Evolutionary conservation across 192 early-diverging fungal genomes (phyloP).

Genomic region (Coemansia sp.): DNA sequence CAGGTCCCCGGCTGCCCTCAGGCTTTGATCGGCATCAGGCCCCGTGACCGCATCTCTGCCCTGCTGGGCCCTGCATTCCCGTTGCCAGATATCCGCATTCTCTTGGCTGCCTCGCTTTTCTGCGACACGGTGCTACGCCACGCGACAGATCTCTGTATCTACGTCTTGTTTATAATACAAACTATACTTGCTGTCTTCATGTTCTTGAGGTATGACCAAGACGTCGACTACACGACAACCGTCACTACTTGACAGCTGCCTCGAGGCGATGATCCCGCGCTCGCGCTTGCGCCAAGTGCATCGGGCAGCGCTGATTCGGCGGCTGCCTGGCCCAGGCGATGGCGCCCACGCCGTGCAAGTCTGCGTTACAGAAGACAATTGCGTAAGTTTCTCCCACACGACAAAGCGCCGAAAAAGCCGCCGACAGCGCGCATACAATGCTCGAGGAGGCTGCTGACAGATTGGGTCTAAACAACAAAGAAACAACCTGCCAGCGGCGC

Average conservation of each 20-base stretch:
- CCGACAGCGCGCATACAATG: background rate
- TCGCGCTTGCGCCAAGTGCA: background rate
- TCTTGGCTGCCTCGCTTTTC: background rate
- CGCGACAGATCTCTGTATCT: background rate
- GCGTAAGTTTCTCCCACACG: conserved; percentile 6
- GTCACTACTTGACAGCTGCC: background rate
- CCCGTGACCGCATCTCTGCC: no score
- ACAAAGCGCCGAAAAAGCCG: conserved; percentile 8
- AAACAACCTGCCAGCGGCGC: conserved; percentile 2
- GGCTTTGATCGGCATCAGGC: no score
- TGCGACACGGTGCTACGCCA: background rate
- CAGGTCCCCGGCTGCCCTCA: background rate
- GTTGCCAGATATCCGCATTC: no score
- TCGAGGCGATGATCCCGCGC: background rate
- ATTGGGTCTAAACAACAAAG: background rate
- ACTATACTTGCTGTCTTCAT: background rate
- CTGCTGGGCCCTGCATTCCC: no score
- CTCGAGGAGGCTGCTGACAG: conserved; percentile 1
- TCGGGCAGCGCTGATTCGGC: conserved; percentile 4
- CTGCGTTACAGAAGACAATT: conserved; percentile 5
- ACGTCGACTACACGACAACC: background rate
- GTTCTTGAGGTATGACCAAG: background rate
- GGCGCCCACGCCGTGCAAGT: background rate
- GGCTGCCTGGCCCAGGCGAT: background rate
- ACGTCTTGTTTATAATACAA: background rate